Percentiles rank a stretch among this genome's conserved stretches.
phyloP scores from a whole-genome alignment of 495 filamentous ascomycete species.

The Podospora tetraspora region DNA sequence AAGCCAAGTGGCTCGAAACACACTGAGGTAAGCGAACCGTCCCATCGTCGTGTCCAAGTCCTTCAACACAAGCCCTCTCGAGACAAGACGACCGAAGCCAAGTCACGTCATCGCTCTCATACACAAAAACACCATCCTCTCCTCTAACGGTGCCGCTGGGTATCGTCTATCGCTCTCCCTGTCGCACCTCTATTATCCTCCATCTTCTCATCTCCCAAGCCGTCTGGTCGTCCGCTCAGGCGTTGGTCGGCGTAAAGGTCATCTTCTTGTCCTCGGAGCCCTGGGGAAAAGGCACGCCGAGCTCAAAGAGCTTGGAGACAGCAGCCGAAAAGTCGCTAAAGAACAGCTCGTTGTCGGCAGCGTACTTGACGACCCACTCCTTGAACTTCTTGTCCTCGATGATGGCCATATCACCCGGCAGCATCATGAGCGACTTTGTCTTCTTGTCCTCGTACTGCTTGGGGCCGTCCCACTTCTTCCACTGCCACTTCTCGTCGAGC shows the following conservation, averaged over 20 bases:
- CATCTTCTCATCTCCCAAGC: background rate
- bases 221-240: conserved; percentile 9
- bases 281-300: conserved; percentile 82
- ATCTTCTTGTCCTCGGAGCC: conserved; percentile 60
- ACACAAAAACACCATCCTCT: background rate
- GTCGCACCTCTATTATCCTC: conserved; percentile 4
- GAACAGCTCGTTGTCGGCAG: conserved; percentile 84
- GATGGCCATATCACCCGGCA: conserved; percentile 85
- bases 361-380: conserved; percentile 79
- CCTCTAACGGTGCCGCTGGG: background rate
- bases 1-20: background rate
- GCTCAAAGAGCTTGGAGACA: conserved; percentile 79
- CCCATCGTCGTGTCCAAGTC: background rate
- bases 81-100: too few relatives aligned
- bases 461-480: conserved; percentile 91
- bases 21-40: background rate
- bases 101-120: background rate
- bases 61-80: background rate
- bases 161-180: background rate
- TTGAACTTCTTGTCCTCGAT: conserved; percentile 85
- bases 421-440: conserved; percentile 91
- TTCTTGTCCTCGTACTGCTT: conserved; percentile 73
- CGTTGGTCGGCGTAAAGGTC: conserved; percentile 62
- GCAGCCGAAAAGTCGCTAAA: conserved; percentile 88
- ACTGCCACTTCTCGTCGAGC: conserved; percentile 85